Percentiles rank a stretch among this genome's conserved stretches.
phyloP scores from a whole-genome alignment of 805 yeast genomes.

The Tetrapisispora arboricola region DNA sequence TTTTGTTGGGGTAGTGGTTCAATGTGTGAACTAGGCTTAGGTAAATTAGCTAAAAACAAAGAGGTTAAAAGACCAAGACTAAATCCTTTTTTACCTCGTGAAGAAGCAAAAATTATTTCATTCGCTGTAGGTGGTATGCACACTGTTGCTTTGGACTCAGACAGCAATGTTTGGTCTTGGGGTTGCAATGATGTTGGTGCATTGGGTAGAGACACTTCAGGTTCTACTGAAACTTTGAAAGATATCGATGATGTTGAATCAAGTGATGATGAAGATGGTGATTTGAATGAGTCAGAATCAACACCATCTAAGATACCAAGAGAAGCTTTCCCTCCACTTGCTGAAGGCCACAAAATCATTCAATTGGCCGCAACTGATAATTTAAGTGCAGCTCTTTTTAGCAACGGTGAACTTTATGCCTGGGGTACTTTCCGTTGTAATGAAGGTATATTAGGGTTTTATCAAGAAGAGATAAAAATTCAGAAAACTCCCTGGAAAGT shows the following conservation, averaged over 20 bases:
- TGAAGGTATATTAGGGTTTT: constrained; percentile 79
- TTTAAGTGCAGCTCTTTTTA: constrained; percentile 67
- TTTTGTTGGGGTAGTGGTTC: constrained; percentile 96
- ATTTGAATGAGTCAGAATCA: constrained; percentile 78
- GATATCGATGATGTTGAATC: constrained; percentile 52
- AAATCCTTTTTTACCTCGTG: constrained; percentile 60
- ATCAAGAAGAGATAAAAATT: constrained; percentile 48
- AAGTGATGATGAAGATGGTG: constrained; percentile 64
- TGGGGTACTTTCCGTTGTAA: constrained; percentile 97
- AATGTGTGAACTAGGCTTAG: constrained; percentile 96
- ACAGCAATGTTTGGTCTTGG: constrained; percentile 92
- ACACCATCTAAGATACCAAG: constrained; percentile 63
- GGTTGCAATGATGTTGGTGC: constrained; percentile 92
- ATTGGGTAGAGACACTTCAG: constrained; percentile 76
- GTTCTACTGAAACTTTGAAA: constrained; percentile 51
- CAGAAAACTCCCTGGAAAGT: constrained; percentile 65
- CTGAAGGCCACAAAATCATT: constrained; percentile 43
- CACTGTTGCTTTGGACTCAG: constrained; percentile 65
- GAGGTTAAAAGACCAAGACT: constrained; percentile 94
- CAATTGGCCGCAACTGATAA: constrained; percentile 90
- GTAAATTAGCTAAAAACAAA: constrained; percentile 82
- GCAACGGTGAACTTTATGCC: constrained; percentile 82
- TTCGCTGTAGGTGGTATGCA: constrained; percentile 97
- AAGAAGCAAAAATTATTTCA: constrained; percentile 64
- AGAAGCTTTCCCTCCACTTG: constrained; percentile 53